Conservation (phyloP, 805 yeast genomes). For the Wickerhamiella sorbophila region DNA sequence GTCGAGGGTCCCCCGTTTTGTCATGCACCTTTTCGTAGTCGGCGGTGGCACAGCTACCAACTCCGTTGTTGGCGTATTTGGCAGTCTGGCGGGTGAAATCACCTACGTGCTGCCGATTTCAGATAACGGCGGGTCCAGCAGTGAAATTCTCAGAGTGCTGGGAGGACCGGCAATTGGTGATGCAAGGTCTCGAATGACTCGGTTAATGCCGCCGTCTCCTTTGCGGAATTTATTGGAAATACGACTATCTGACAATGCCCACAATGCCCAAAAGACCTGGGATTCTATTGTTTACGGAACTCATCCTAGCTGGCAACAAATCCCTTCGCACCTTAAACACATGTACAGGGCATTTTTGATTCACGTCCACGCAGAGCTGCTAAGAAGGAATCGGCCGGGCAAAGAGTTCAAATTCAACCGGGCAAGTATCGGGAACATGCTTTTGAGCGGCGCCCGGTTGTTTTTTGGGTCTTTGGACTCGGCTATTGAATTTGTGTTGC, state of each 20-base stretch:
- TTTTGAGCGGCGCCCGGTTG: slow-evolving; percentile 66
- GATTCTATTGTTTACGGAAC: slow-evolving; percentile 60
- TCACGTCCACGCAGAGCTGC: slow-evolving; percentile 62
- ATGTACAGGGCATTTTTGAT: slow-evolving; percentile 64
- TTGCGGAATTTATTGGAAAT: slow-evolving; percentile 30
- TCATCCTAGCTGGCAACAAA: slow-evolving; percentile 50
- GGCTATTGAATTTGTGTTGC: slow-evolving; percentile 60
- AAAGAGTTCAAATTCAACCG: slow-evolving; percentile 55
- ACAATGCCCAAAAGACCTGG: slow-evolving; percentile 61
- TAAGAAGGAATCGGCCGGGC: slow-evolving; percentile 47
- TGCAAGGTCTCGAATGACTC: slow-evolving; percentile 62
- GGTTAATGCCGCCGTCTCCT: slow-evolving; percentile 46
- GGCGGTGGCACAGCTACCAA: slow-evolving; percentile 54
- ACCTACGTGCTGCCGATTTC: slow-evolving; percentile 68
- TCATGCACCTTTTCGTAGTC: slow-evolving; percentile 20
- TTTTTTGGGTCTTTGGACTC: slow-evolving; percentile 76
- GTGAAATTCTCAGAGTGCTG: slow-evolving; percentile 68
- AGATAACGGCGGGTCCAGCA: slow-evolving; percentile 92
- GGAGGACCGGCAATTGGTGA: slow-evolving; percentile 98
- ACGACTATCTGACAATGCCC: slow-evolving; percentile 36
- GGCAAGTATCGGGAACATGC: slow-evolving; percentile 76
- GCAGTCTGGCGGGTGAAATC: slow-evolving; percentile 30
- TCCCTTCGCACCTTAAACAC: slow-evolving; percentile 48
- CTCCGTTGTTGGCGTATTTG: slow-evolving; percentile 48
- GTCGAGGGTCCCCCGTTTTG: too few relatives aligned